Conservation (phyloP, 495 filamentous ascomycete species). For the Lentithecium fluviatile region DNA sequence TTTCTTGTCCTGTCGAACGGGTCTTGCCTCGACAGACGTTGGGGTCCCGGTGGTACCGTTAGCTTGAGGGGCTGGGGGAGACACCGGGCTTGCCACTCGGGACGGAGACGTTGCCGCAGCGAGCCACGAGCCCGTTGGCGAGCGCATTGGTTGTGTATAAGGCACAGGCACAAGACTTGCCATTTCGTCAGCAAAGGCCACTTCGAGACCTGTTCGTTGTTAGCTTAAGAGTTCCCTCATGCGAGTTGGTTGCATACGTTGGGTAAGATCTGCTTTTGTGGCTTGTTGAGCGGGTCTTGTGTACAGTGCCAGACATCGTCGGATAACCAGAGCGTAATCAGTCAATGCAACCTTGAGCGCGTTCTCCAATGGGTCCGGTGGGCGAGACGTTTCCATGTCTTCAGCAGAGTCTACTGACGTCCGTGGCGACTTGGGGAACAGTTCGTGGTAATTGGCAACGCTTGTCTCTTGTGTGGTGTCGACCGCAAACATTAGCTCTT, state of each 20-base stretch:
- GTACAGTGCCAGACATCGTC: conserved; percentile 74
- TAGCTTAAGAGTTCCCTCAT: conserved; percentile 16
- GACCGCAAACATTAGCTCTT: conserved; percentile 70
- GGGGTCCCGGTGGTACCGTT: conserved; percentile 21
- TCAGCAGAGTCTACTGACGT: conserved; percentile 45
- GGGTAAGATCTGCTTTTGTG: conserved; percentile 55
- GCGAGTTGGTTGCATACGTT: conserved; percentile 35
- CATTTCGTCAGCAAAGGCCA: conserved; percentile 62
- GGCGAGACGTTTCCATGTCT: conserved; percentile 49
- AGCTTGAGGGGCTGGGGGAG: conserved; percentile 3
- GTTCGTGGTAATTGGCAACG: conserved; percentile 70
- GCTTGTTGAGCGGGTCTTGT: conserved; percentile 58
- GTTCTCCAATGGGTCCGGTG: conserved; percentile 68
- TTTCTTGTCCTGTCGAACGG: conserved; percentile 37
- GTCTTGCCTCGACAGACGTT: conserved; percentile 16
- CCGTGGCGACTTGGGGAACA: conserved; percentile 55
- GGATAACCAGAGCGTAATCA: conserved; percentile 85
- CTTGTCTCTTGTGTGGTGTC: conserved; percentile 65
- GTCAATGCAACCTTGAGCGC: conserved; percentile 82
- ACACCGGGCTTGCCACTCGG: conserved; percentile 20
- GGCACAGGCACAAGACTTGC: conserved; percentile 47
- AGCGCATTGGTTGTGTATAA: conserved; percentile 11
- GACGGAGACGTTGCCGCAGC: conserved; percentile 15
- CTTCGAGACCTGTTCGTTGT: conserved; percentile 54
- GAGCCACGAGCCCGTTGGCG: conserved; percentile 44